A percentile compares a stretch with the other conserved stretches of the same genome.
Conservation (phyloP, 2,329 filamentous ascomycete genomes). For the Paecilomyces sp. region DNA sequence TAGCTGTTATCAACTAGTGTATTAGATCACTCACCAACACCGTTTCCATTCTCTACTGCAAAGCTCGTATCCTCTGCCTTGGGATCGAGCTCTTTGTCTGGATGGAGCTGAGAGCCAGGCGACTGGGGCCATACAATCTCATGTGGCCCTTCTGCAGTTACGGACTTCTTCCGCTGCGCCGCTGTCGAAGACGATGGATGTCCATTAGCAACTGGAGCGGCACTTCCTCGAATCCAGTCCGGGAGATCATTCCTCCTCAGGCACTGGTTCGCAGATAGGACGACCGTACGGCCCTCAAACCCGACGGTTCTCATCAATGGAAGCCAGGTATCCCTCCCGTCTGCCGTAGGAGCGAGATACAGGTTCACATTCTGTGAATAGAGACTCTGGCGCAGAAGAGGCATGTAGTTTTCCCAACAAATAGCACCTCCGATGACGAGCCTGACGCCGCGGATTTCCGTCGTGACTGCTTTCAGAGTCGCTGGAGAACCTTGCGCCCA, state of each 20-base stretch:
- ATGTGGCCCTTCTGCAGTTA: constrained; percentile 34
- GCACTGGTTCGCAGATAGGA: constrained; percentile 80
- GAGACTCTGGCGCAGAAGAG: constrained; percentile 70
- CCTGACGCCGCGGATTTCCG: constrained; percentile 68
- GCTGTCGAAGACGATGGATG: neutral
- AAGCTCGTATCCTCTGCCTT: constrained; percentile 1
- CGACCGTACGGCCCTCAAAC: constrained; percentile 75
- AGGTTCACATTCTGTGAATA: constrained; percentile 89
- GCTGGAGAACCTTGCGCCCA: constrained; percentile 81
- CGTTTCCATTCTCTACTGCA: constrained; percentile 1
- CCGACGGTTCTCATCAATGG: constrained; percentile 75
- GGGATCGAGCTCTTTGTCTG: constrained; percentile 10
- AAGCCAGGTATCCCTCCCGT: constrained; percentile 75
- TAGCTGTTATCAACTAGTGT: neutral
- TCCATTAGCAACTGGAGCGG: constrained; percentile 2
- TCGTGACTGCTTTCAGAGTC: constrained; percentile 72
- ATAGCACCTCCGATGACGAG: constrained; percentile 81
- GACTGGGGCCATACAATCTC: constrained; percentile 39
- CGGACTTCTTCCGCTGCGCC: constrained; percentile 14
- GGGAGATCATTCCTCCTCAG: constrained; percentile 54
- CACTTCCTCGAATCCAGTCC: constrained; percentile 44
- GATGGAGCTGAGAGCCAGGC: constrained; percentile 7
- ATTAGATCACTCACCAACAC: neutral
- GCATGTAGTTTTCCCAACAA: constrained; percentile 98
- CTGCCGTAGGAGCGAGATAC: constrained; percentile 85